Evolutionary conservation across 179 eudicot species (phyloP), one percentile per base, ranked within the genome.

Genomic region (Monotropa hypopitys): DNA sequence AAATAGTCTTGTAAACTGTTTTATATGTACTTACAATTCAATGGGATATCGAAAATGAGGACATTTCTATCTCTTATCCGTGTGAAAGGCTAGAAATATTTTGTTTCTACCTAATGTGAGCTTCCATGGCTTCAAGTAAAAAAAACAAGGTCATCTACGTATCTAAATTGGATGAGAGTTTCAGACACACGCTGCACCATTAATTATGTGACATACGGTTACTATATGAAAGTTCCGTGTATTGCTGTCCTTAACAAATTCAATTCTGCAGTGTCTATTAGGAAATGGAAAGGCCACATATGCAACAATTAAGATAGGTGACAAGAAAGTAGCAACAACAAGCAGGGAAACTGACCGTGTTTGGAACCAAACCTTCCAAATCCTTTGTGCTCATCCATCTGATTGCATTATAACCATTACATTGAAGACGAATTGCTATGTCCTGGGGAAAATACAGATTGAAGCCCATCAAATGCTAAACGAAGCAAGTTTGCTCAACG

Each of bases 291-390:
- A 81, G 76, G 87, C 93, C 6, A 80, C 92, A 33, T 91, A 90
- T 62, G 98, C 87, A 56, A 91, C 89, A 3, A 91, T 96, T 81
- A 90, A 90, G 82, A 86, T 96, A 54, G 89, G 88, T 75, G 47
- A 83, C 32, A 85, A 89, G 47, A 91, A 84, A 78, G 86, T 91
- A 74, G 99, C 98, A 72, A 81, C 80, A 70, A 93, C 99, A 51
- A 85, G 79, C 73, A 85, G 78, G 11, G 89, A 89, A 85, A 72
- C 77, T 7, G 90, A 85, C 67, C 80, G 90, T 3, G 80, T 90
- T 53, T 96, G 99, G 99, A 96, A 96, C 85, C 99, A 91, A 80
- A 93, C 94, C 57, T 91, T 93, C 57, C 91, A 86, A 77, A 86
- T 96, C 76, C 88, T 89, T 7, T 93, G 99, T 78, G 99, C 99